Conservation (phyloP, 2,329 filamentous ascomycete genomes). For the Pyrenophora tritici-repentis region DNA sequence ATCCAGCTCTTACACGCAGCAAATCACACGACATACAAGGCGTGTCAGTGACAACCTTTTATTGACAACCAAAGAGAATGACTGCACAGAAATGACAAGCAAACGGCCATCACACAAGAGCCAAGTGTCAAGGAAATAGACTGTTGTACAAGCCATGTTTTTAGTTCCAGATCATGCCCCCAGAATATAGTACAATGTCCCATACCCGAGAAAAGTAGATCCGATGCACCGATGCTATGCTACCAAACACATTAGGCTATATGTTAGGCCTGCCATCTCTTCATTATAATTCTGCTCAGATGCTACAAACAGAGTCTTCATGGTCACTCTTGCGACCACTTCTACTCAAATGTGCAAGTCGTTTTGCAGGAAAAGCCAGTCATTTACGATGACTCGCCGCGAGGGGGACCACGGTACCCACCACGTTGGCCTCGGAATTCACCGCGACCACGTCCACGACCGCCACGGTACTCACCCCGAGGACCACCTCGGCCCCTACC, state of each 20-base stretch:
- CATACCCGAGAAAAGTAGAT: slow-evolving; percentile 29
- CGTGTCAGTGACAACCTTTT: background rate
- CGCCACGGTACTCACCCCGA: slow-evolving; percentile 46
- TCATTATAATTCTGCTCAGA: slow-evolving; percentile 30
- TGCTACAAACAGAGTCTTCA: slow-evolving; percentile 24
- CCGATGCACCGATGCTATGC: slow-evolving; percentile 48
- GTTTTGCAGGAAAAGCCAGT: slow-evolving; percentile 6
- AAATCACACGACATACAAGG: too few species aligned
- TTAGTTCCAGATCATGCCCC: slow-evolving; percentile 29
- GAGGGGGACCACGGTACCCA: slow-evolving; percentile 38
- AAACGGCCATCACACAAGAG: background rate
- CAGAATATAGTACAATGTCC: slow-evolving; percentile 41
- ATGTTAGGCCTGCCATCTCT: slow-evolving; percentile 34
- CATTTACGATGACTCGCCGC: slow-evolving; percentile 34
- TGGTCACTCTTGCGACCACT: background rate
- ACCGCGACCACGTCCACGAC: slow-evolving; percentile 51
- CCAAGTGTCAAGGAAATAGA: background rate
- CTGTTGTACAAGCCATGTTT: slow-evolving; percentile 31
- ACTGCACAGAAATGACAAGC: background rate
- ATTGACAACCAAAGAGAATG: background rate
- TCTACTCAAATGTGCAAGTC: background rate
- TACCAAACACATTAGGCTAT: slow-evolving; percentile 41
- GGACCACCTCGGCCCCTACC: slow-evolving; percentile 57
- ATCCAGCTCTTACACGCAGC: too few species aligned
- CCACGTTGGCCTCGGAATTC: slow-evolving; percentile 53